phyloP scores from a whole-genome alignment of 257 asterid species.

The Ocimum tenuiflorum region DNA sequence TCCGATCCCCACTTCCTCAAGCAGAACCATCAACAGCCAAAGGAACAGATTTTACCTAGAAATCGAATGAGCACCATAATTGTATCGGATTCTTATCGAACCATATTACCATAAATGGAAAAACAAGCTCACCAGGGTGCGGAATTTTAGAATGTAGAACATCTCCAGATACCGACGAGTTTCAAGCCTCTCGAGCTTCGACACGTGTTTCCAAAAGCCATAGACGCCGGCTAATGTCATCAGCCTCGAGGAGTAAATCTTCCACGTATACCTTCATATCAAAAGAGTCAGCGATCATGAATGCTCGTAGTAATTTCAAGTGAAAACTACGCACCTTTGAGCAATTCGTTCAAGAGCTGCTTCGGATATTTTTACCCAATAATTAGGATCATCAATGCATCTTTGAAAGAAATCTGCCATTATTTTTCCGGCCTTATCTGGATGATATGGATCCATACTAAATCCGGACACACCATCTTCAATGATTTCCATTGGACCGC shows the following conservation, averaged over 20 bases:
- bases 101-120: too few relatives aligned
- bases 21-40: constrained; percentile 53
- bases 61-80: too few relatives aligned
- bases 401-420: constrained; percentile 65
- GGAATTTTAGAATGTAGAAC: constrained; percentile 93
- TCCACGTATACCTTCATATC: constrained; percentile 81
- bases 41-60: constrained; percentile 73
- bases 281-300: too few relatives aligned
- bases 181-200: constrained; percentile 88
- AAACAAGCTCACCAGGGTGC: constrained; percentile 56
- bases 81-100: background rate
- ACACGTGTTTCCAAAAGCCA: constrained; percentile 89
- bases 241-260: constrained; percentile 85
- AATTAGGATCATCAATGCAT: constrained; percentile 58
- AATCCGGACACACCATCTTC: constrained; percentile 82
- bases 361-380: constrained; percentile 62
- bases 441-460: constrained; percentile 90
- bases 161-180: constrained; percentile 91
- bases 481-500: constrained; percentile 94
- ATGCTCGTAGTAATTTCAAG: too few relatives aligned
- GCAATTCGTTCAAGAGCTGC: constrained; percentile 51
- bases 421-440: constrained; percentile 50
- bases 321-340: constrained; percentile 39
- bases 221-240: constrained; percentile 92
- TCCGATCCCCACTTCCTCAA: too few relatives aligned